phyloP scores from a whole-genome alignment of 441 rosid genomes.

The Gossypium trilobum region DNA sequence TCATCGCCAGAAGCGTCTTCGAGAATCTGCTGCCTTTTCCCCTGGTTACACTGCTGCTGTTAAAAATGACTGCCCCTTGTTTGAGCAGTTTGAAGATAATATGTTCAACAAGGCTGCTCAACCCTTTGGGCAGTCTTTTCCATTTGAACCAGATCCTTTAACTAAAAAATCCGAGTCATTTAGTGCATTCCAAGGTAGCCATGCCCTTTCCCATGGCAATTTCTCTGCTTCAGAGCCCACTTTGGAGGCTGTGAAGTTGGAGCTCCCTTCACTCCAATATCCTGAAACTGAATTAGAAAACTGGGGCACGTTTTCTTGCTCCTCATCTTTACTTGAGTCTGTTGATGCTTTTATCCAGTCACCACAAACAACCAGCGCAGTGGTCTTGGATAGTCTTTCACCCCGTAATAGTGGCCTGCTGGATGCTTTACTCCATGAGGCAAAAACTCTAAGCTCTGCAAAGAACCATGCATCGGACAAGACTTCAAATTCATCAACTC shows the following conservation, averaged over 20 bases:
- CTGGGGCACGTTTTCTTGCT: constrained; percentile 58
- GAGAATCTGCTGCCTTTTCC: constrained; percentile 41
- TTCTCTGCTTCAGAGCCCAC: constrained; percentile 76
- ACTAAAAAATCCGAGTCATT: constrained; percentile 34
- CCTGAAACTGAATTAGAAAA: constrained; percentile 56
- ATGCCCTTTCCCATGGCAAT: constrained; percentile 71
- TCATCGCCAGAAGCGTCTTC: constrained; percentile 52
- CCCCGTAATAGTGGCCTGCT: constrained; percentile 79
- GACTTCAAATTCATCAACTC: constrained; percentile 60
- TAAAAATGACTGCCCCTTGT: constrained; percentile 43
- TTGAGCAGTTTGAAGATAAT: constrained; percentile 42
- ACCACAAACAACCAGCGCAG: constrained; percentile 49
- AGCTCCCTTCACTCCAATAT: constrained; percentile 99
- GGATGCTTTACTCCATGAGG: constrained; percentile 80
- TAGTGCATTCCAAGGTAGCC: constrained; percentile 62
- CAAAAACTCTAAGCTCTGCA: constrained; percentile 51
- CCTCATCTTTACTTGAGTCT: constrained; percentile 56
- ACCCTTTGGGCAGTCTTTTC: constrained; percentile 43
- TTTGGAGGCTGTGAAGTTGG: constrained; percentile 83
- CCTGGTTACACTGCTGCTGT: constrained; percentile 36
- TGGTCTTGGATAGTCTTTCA: constrained; percentile 48
- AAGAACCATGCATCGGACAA: constrained; percentile 64
- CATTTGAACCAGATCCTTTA: constrained; percentile 45
- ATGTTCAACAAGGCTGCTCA: constrained; percentile 33
- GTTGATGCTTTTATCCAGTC: constrained; percentile 75